These are phyloP conservation scores for Ajuga chamaepitys DNA, from an alignment of 257 asterid genomes.

Conservation along the genomic window DNA sequence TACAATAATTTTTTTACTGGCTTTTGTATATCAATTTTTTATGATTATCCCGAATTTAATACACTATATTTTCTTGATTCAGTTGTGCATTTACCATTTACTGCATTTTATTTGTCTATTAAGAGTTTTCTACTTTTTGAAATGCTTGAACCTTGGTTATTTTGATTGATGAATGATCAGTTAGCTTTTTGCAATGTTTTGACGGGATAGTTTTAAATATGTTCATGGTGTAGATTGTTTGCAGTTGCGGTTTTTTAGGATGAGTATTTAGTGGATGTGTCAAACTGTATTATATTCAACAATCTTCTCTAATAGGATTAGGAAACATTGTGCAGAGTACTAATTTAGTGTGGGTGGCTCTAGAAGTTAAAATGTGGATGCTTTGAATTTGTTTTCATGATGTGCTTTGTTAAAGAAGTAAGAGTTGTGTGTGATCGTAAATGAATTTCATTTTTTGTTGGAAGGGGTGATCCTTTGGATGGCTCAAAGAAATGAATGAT, in stretches of 20 bases:
- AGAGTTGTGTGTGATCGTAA: background rate
- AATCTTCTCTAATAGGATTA: background rate
- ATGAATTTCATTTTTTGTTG: background rate
- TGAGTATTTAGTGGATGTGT: background rate
- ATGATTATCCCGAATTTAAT: too few relatives aligned
- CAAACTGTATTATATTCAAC: background rate
- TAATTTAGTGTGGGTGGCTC: background rate
- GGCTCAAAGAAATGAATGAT: background rate
- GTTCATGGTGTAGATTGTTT: background rate
- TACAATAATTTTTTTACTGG: too few relatives aligned
- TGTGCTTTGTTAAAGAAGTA: background rate
- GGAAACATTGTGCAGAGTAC: background rate
- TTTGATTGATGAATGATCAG: background rate
- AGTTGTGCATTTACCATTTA: constrained; percentile 8
- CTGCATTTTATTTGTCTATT: background rate
- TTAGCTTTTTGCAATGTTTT: background rate
- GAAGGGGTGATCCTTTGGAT: background rate
- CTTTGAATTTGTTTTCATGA: background rate
- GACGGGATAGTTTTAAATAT: background rate
- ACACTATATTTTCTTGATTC: constrained; percentile 15
- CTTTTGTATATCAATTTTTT: too few relatives aligned
- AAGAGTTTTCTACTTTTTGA: background rate
- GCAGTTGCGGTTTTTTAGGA: background rate
- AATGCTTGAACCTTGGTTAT: background rate
- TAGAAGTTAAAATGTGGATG: background rate